Evolutionary conservation across 1,284 basidiomycete species (phyloP), one percentile per base, ranked within the genome.

Genomic region (Apiotrichum sp.): DNA sequence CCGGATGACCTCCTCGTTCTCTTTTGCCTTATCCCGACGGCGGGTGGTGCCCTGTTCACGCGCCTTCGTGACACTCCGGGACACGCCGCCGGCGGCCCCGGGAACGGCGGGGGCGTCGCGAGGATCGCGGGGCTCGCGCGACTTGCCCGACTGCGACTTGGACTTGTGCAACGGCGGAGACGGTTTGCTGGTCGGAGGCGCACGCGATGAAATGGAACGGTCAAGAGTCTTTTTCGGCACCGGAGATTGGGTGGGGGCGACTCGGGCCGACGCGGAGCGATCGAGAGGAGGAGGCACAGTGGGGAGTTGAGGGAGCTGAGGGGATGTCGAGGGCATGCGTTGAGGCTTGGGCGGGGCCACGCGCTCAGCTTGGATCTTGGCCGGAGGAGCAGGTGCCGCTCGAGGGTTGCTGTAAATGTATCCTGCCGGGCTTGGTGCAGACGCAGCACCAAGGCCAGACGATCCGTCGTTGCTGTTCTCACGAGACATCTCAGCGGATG

Each of bases 1-100:
- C 66, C 86, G 87, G 60, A 98, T 86, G 59, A 98, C 91, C 69
- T 97, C 93, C 63, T 86, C 84, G 59, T 93, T 89, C 69, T 87
- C 87, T 61, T 84, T 85, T 75, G 89, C 88, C 80, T 90, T 91
- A 77, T 95, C 89, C 57, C 92, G 79, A 62, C 91, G 78, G 55
- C 93, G 79, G 22, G 22, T 22, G 1, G 91, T 88, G 34, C 67
- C 65, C 39, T 53, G 65, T 41, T 62, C 58, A 55, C 52, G 56
- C 36, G 44, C 58, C 66, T 56, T 67, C 47, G 61, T 69, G 38
- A 40, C 39, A 3, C 51, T 56, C 3, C 59, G 51, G 4, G 59
- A n/a, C 0, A 58, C 54, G 14, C 55, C 53, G 10, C 41, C 38
- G 0, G 44, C 43, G 9, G 45, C 7, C 7, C 36, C 36, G 8